Evolutionary conservation across 345 rosid species (phyloP).

Genomic region (Cardamine occulta): DNA sequence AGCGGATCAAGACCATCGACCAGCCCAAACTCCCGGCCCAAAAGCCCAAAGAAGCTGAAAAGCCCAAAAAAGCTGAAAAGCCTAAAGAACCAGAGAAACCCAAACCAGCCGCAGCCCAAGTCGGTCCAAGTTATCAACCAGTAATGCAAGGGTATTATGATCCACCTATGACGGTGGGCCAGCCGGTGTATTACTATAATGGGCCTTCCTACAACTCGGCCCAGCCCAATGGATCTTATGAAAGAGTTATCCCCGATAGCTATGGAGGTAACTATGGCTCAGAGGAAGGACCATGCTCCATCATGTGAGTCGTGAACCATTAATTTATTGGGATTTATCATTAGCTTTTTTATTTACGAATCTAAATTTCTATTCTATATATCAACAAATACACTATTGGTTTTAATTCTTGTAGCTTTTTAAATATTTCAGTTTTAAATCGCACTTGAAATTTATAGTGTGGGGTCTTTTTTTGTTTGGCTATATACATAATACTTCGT

Average conservation of each 20-base stretch:
- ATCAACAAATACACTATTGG: too few relatives aligned
- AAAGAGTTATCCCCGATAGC: conserved; percentile 49
- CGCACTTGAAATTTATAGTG: neutral
- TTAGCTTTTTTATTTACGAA: too few relatives aligned
- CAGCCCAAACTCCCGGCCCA: neutral
- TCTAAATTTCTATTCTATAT: neutral
- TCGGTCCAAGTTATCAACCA: conserved; percentile 5
- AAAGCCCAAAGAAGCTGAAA: conserved; percentile 6
- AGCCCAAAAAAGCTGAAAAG: conserved; percentile 14
- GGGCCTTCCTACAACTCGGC: neutral
- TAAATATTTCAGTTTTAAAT: too few relatives aligned
- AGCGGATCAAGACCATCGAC: conserved; percentile 44
- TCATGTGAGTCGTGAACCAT: neutral
- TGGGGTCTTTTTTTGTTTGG: neutral
- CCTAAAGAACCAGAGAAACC: conserved; percentile 12
- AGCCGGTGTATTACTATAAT: neutral
- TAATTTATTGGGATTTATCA: neutral
- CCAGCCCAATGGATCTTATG: conserved; percentile 19
- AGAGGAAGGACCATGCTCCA: neutral
- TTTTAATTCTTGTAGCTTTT: too few relatives aligned
- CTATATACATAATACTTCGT: neutral
- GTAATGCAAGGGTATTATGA: neutral
- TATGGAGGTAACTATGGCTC: conserved; percentile 27
- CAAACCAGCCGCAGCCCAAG: neutral
- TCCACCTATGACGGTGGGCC: neutral